Percentiles rank a stretch among this genome's conserved stretches.
phyloP scores from a whole-genome alignment of 1,284 basidiomycete species.

The Prillingera fragicola region DNA sequence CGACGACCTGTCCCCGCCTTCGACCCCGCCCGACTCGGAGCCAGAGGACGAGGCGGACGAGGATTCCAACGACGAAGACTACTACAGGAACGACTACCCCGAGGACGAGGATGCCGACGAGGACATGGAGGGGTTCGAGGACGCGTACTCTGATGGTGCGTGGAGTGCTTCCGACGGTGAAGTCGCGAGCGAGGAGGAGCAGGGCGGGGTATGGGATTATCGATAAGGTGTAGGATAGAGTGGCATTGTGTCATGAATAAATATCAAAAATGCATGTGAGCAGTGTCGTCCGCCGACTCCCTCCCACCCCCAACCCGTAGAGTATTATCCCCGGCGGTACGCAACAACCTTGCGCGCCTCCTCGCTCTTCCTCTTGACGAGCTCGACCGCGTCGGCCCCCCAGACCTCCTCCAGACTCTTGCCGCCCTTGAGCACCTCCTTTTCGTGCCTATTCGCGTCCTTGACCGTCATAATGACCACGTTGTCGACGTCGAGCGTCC shows the following conservation, averaged over 20 bases:
- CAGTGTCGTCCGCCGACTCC: not conserved
- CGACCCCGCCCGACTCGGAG: conserved; percentile 37
- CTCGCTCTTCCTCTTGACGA: conserved; percentile 52
- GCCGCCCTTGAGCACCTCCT: conserved; percentile 51
- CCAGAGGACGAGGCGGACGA: conserved; percentile 49
- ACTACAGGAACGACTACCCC: conserved; percentile 49
- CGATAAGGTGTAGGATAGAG: conserved; percentile 9
- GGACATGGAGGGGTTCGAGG: conserved; percentile 41
- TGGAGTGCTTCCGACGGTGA: conserved; percentile 26
- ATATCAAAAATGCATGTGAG: not conserved
- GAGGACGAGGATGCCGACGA: conserved; percentile 49
- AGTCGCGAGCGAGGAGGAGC: conserved; percentile 20
- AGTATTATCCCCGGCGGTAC: conserved; percentile 28
- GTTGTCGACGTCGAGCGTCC: conserved; percentile 65
- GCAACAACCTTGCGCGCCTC: conserved; percentile 52
- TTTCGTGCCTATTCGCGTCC: conserved; percentile 66
- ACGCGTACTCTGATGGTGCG: conserved; percentile 28
- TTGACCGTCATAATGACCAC: conserved; percentile 70
- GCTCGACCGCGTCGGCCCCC: conserved; percentile 58
- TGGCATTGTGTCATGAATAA: too few species aligned
- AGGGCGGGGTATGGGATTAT: conserved; percentile 34
- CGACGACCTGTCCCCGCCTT: conserved; percentile 36
- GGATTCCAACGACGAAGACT: conserved; percentile 49
- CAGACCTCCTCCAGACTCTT: conserved; percentile 57
- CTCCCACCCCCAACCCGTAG: not conserved